Percentiles rank a stretch among this genome's conserved stretches.
Conservation (phyloP, 371 early-diverging fungal species). For the Fennellomyces sp. region DNA sequence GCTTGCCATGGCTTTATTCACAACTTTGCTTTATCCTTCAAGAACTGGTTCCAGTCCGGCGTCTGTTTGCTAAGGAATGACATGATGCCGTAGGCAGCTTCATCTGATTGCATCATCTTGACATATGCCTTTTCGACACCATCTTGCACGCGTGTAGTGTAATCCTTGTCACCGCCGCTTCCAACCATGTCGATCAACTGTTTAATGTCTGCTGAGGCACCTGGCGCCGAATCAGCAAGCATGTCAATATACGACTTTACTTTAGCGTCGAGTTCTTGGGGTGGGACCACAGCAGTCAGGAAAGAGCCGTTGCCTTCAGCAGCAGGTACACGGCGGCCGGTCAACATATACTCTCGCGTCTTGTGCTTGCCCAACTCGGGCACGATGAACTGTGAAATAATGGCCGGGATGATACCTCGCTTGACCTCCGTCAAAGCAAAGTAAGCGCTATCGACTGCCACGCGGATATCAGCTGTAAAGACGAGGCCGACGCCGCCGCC, state of each 20-base stretch:
- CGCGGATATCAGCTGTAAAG: conserved; percentile 67
- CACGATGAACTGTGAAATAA: conserved; percentile 72
- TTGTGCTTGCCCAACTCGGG: conserved; percentile 62
- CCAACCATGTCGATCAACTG: conserved; percentile 48
- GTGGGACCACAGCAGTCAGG: conserved; percentile 38
- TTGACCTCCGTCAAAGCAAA: conserved; percentile 70
- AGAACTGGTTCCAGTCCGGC: conserved; percentile 61
- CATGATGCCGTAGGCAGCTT: conserved; percentile 70
- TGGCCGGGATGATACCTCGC: conserved; percentile 72
- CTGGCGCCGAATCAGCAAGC: conserved; percentile 60
- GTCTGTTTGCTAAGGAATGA: conserved; percentile 58
- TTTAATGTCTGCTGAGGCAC: conserved; percentile 60
- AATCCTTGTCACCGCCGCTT: conserved; percentile 33
- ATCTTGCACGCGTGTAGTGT: conserved; percentile 32
- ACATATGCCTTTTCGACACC: conserved; percentile 47
- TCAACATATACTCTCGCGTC: conserved; percentile 66
- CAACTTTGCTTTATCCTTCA: conserved; percentile 39
- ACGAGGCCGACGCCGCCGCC: conserved; percentile 76
- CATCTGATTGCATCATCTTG: conserved; percentile 70
- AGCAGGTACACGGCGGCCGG: conserved; percentile 58
- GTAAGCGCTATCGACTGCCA: conserved; percentile 50
- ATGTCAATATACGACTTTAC: conserved; percentile 44
- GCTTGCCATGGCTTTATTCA: too few relatives aligned
- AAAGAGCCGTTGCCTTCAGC: conserved; percentile 41
- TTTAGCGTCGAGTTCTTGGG: conserved; percentile 40